These are phyloP conservation scores for Chrysopogon serrulatus DNA, from an alignment of 176 grass and related monocot species.

Conservation along the genomic window DNA sequence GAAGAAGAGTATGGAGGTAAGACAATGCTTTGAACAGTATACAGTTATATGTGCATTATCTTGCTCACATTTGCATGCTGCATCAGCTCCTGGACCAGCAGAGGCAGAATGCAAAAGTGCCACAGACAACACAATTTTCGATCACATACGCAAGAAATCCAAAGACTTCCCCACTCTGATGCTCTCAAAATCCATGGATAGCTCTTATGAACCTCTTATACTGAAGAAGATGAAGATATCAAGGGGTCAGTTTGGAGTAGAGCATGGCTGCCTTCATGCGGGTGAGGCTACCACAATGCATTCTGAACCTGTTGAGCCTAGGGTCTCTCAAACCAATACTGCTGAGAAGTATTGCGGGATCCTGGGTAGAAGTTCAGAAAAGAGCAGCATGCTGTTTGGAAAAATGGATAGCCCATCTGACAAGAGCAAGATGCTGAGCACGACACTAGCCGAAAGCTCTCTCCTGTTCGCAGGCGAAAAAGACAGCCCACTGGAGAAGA, in stretches of 20 bases:
- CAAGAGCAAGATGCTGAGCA: constrained; percentile 27
- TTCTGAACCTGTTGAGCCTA: constrained; percentile 27
- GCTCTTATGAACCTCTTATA: constrained; percentile 61
- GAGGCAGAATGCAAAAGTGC: constrained; percentile 48
- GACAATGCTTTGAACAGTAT: background rate
- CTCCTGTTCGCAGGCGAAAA: background rate
- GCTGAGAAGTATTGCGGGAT: constrained; percentile 26
- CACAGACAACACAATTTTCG: constrained; percentile 47
- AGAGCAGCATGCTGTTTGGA: constrained; percentile 3
- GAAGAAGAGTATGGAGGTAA: constrained; percentile 70
- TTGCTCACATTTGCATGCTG: constrained; percentile 34
- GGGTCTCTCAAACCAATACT: constrained; percentile 28
- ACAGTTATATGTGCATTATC: background rate
- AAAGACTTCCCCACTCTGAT: constrained; percentile 57
- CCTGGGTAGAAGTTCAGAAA: constrained; percentile 23
- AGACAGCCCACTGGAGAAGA: constrained; percentile 17
- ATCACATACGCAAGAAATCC: constrained; percentile 92
- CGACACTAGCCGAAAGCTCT: constrained; percentile 17
- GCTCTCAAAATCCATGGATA: constrained; percentile 66
- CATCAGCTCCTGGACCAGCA: constrained; percentile 23
- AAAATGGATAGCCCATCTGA: constrained; percentile 12
- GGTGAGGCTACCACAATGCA: constrained; percentile 14
- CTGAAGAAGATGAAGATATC: constrained; percentile 51
- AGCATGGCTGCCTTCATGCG: constrained; percentile 23
- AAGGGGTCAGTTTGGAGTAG: constrained; percentile 35